Evolutionary conservation across 768 basidiomycete genomes (phyloP).

Genomic region (Phanerodontia chrysosporium): DNA sequence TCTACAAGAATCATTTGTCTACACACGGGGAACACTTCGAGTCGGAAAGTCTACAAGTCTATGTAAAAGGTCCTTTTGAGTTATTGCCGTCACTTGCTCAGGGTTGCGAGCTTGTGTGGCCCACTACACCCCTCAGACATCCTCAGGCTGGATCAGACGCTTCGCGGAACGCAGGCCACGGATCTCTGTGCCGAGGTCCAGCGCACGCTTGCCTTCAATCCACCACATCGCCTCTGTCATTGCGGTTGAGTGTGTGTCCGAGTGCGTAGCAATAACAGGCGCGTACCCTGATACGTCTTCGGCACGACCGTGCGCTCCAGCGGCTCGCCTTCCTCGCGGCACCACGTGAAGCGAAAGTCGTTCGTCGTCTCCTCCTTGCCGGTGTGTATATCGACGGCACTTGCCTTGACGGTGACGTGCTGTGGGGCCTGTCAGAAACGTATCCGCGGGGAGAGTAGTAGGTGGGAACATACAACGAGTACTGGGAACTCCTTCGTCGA

Average conservation of each 20-base stretch:
- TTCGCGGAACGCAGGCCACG: slow-evolving; percentile 26
- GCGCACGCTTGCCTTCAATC: slow-evolving; percentile 71
- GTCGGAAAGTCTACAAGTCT: no score
- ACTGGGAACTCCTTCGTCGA: slow-evolving; percentile 45
- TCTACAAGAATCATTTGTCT: no score
- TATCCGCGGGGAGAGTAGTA: not conserved
- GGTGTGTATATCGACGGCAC: slow-evolving; percentile 65
- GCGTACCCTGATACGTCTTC: slow-evolving; percentile 63
- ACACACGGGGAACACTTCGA: no score
- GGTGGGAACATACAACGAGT: slow-evolving; percentile 48
- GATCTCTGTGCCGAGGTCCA: slow-evolving; percentile 69
- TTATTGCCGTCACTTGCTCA: no score
- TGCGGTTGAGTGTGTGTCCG: slow-evolving; percentile 4
- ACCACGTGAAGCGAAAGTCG: slow-evolving; percentile 76
- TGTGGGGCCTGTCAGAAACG: slow-evolving; percentile 22
- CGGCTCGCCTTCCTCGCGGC: slow-evolving; percentile 35
- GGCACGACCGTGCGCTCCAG: slow-evolving; percentile 52
- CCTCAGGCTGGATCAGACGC: not conserved
- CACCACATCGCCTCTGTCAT: slow-evolving; percentile 78
- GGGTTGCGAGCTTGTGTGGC: no score
- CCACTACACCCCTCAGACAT: no score
- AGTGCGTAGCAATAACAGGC: not conserved
- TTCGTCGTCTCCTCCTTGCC: slow-evolving; percentile 66
- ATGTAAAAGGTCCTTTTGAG: no score
- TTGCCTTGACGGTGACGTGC: slow-evolving; percentile 70